Base-by-base conservation (phyloP, 306 rosid genomes). In the Adenanthera pavonina region DNA sequence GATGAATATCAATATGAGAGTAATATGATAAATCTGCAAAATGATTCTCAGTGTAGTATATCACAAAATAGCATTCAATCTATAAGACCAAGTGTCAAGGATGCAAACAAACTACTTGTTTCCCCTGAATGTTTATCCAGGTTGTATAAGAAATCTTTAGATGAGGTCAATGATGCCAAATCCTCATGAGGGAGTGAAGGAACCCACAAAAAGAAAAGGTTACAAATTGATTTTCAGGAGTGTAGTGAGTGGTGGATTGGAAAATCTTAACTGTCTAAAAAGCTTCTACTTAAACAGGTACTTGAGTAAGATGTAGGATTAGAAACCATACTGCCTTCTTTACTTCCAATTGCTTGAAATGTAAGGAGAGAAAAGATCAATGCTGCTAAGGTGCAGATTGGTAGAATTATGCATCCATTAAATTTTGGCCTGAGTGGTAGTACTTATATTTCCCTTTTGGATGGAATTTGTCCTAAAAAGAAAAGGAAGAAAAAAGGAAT, bases 181-280 rank as follows among this genome's bases (percentile, higher is more conserved):
- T 66, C 64, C 16, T 78, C 78, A 10, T 77, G 74, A 12, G 91
- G 70, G 73, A 74, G 40, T 51, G 83, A 8, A 20, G 81, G 54
- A 74, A 77, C 81, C 30, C 81, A 41, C 59, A 72, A 77, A 73
- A 86, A 81, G 49, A 78, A 67, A 73, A 71, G 51, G 49, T 51
- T 69, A 35, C 62, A 46, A 41, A 43, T 81, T 51, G 88, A 82
- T 66, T 69, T 81, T 72, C 79, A 30, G 15, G 84, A 76, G 0
- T 89, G 92, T 71, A 52, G 84, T 1, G 89, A 94, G 64, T 94
- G 98, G 97, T 94, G 97, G 98, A 74, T 83, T 83, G 98, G 95
- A 33, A 86, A 90, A 74, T 90, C 98, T n/a, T 92, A 85, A 33
- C 66, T 92, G 80, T 90, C 90, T 86, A 89, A 84, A 78, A 89